Conservation (phyloP, 768 basidiomycete genomes). For the Psilocybe subaeruginosa region DNA sequence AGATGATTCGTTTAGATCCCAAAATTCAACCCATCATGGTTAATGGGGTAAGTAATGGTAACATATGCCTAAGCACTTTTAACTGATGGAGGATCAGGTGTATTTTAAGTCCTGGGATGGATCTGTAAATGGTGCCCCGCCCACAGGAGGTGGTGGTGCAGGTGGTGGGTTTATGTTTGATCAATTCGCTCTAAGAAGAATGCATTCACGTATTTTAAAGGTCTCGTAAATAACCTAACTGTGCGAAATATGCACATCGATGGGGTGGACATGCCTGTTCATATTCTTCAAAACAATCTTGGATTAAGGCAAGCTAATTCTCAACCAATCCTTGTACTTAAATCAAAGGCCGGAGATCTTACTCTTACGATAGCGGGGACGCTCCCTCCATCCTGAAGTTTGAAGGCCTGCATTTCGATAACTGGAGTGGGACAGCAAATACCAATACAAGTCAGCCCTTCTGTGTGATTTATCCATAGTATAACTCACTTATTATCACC, state of each 20-base stretch:
- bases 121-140: constrained; percentile 51
- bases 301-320: constrained; percentile 39
- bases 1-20: constrained; percentile 52
- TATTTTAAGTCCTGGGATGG: constrained; percentile 64
- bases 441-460: constrained; percentile 38
- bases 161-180: constrained; percentile 33
- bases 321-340: too few relatives aligned
- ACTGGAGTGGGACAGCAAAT: constrained; percentile 49
- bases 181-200: not conserved
- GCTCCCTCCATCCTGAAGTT: constrained; percentile 51
- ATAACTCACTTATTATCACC: not conserved
- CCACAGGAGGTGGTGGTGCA: constrained; percentile 60
- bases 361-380: constrained; percentile 41
- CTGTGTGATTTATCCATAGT: not conserved
- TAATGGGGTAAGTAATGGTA: constrained; percentile 41
- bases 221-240: constrained; percentile 46
- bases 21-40: constrained; percentile 59
- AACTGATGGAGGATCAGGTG: constrained; percentile 33
- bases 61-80: not conserved
- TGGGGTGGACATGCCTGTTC: constrained; percentile 46
- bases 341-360: not conserved
- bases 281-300: constrained; percentile 55
- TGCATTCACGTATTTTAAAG: constrained; percentile 24
- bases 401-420: constrained; percentile 44
- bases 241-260: constrained; percentile 47